Base-by-base conservation (phyloP, 75 land plant genomes). In the Ceratopteris richardii region DNA sequence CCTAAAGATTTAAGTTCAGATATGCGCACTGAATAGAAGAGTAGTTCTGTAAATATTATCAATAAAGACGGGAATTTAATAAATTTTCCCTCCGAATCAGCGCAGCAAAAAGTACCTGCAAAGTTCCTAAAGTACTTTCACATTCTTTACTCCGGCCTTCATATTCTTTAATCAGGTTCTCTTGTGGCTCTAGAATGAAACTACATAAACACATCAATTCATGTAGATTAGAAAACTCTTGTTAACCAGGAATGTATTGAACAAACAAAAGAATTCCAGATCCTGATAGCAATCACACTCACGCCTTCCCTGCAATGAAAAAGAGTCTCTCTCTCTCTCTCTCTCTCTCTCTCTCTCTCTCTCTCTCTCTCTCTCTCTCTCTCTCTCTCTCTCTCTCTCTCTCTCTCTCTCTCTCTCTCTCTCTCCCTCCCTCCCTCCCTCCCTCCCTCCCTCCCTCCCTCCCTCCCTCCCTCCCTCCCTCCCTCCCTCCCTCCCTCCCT, bases 111-210 rank as follows among this genome's bases (percentile, higher is more conserved):
- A 10, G 13, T 46, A 92, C 98, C 85, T 82, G 81, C 61, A 94
- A 65, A 12, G 85, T 74, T 28, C 72, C 70, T 40, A 94, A 63
- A 21, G 91, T 76, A 26, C 51, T 42, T 27, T 94, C 98, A 77
- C 96, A 66, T 62, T 94, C 96, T 59, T 81, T 83, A 19, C 78
- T 51, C 65, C 80, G 90, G 62, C 78, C 83, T 27, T 83, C 85
- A 57, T 86, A 91, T 65, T 94, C 98, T 29, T 56, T 79, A 75
- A 77, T 50, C 40, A 94, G 61, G 1, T 69, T 63, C 23, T 86
- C 71, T 62, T 75, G 86, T 9, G 96, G 86, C 76, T 89, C 96
- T 52, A 94, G 67, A 56, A 94, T 77, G 75, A 94, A 94, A 73
- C 98, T 94, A 85, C 7, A 29, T 19, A 51, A 21, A 52, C 21